Conservation (phyloP, 768 basidiomycete species). For the Mycena capillaripes region DNA sequence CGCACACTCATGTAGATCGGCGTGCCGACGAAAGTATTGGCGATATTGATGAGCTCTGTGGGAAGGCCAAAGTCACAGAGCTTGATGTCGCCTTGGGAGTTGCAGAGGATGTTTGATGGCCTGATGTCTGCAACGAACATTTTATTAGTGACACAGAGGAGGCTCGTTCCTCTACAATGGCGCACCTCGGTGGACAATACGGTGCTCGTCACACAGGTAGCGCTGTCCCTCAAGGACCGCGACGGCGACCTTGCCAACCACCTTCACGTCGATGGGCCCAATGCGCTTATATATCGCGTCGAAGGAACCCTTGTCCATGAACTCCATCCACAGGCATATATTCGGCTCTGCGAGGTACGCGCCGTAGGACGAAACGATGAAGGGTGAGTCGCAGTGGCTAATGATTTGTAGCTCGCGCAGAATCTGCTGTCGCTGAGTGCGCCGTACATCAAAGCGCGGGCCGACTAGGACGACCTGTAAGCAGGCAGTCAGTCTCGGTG, state of each 20-base stretch:
- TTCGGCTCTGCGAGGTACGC: slow-evolving; percentile 98
- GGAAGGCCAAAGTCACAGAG: slow-evolving; percentile 99
- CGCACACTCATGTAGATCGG: slow-evolving; percentile 99
- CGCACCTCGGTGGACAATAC: slow-evolving; percentile 98
- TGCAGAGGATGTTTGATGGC: slow-evolving; percentile 96
- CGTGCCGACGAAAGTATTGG: slow-evolving; percentile 98
- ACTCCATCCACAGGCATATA: slow-evolving; percentile 99
- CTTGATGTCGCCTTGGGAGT: slow-evolving; percentile 96
- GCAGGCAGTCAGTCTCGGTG: no score
- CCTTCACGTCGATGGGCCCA: slow-evolving; percentile 92
- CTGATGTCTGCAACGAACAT: slow-evolving; percentile 85
- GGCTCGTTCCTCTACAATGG: no score
- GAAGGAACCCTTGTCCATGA: slow-evolving; percentile 92
- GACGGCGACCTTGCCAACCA: slow-evolving; percentile 94
- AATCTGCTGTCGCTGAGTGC: slow-evolving; percentile 97
- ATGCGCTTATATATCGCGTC: slow-evolving; percentile 97
- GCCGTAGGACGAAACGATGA: slow-evolving; percentile 98
- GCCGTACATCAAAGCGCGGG: slow-evolving; percentile 96
- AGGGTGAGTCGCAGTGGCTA: slow-evolving; percentile 94
- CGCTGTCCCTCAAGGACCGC: slow-evolving; percentile 96
- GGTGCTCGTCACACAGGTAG: slow-evolving; percentile 96
- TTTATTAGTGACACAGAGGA: neutral
- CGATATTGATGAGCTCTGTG: slow-evolving; percentile 98
- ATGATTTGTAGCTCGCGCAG: slow-evolving; percentile 98
- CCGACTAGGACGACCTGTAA: slow-evolving; percentile 93